Evolutionary conservation across 2,329 filamentous ascomycete species (phyloP), one percentile per base, ranked within the genome.

Genomic region (Xylariaceae sp.): DNA sequence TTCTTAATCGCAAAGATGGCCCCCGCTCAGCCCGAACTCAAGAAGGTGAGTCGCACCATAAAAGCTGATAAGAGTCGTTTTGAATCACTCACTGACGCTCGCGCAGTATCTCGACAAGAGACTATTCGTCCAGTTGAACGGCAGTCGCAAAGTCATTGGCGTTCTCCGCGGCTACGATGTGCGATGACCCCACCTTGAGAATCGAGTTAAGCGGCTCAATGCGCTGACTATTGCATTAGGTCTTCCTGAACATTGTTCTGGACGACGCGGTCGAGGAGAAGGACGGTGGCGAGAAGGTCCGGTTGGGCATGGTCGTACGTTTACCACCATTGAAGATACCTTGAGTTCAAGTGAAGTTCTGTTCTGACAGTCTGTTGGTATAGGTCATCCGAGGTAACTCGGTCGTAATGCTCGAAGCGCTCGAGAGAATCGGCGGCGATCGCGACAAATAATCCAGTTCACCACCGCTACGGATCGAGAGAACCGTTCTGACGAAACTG

Each of bases 211-310:
- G 23, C 10, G 9, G 1, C 23, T 10, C 53, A 37, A 51, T 23
- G 42, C 53, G 65, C 69, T 75, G 55, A 69, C 47, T 15, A 3
- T 4, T 10, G 6, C 17, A 34, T 18, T 67, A 97, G 93, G 92
- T 97, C 64, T 99, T 97, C 79, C 81, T 99, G 72, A 99, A 99
- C 78, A 92, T 99, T 72, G 94, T 99, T 49, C 84, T 99, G 23
- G 95, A 99, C 75, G 94, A 99, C 69, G 93, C 94, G 17, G 86
- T 96, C 51, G 94, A 99, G 75, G 92, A 97, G 80, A 96, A 95
- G 76, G 82, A 88, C 17, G 90, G 90, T 63, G 92, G 92, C 61
- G 92, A 96, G 78, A 97, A 96, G 78, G 86, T 89, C 66, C 84
- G 87, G 69, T 82, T 97, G 61, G 94, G 94, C 73, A 96, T 96